Base-by-base conservation (phyloP, 1,139 yeast species). In the Hemisphaericaspora lyxosophila region DNA sequence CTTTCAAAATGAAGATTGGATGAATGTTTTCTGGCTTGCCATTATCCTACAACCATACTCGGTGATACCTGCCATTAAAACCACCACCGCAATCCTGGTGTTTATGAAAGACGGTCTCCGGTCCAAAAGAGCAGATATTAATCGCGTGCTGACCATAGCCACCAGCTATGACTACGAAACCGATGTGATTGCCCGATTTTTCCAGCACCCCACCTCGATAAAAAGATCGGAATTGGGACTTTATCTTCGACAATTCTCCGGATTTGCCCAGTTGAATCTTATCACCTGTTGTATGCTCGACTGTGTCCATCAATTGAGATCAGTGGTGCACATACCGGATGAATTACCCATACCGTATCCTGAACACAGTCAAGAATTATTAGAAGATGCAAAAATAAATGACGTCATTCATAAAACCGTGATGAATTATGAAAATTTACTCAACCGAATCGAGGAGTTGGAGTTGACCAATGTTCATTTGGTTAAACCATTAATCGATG, bases 21-120 rank as follows among this genome's bases (percentile, higher is more conserved):
- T 57, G 30, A 69, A 65, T 45, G 47, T 69, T 7, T 70, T 79
- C 39, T 78, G 80, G 70, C 55, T 78, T 30, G 52, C 76, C 1
- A 54, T 75, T 2, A 62, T 76, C 2, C 59, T 83, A 34, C 58
- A 64, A 19, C 80, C 81, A 2, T 82, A 79, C 70, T 25, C 41
- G 4, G 18, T 22, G 2, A 39, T 42, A 9, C 34, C 36, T 30
- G 18, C 43, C 7, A 9, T 23, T 8, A 41, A 41, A 16, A 26
- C 31, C 22, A 41, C 32, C 26, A 41, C 39, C 22, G 34, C 36
- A 7, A 38, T 38, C 33, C 30, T 33, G 20, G 39, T 38, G 18
- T 38, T 85, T 2, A 58, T 86, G 26, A 73, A 80, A 46, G 89
- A 85, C 41, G 92, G 95, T 0, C 60, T 90, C 29, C 82, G 84